Base-by-base conservation (phyloP, 768 basidiomycete genomes). In the Phaeolepiota aurea region DNA sequence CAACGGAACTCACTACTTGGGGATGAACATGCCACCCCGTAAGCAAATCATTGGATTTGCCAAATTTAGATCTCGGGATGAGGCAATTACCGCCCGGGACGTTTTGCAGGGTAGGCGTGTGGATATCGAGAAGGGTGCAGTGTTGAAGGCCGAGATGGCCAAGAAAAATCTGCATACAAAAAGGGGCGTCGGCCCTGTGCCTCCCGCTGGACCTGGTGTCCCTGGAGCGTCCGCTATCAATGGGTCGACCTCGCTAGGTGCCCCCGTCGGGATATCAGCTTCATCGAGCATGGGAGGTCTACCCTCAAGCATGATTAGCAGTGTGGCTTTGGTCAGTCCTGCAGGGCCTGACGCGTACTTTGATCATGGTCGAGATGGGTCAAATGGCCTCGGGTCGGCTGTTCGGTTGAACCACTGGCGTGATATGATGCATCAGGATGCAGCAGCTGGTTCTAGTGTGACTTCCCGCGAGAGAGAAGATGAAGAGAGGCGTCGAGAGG, bases 161-260 rank as follows among this genome's bases (percentile, higher is more conserved):
- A 98, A 98, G 78, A 99, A 99, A 76, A 98, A 99, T 55, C 62
- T 99, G 28, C 94, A 99, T 55, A 94, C 92, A 14, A 96, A 94
- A 66, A 71, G 89, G 28, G 87, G 87, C 2, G 81, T 90, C 16
- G 87, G 87, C n/a, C 77, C 78, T 3, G 67, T 78, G 13, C 77
- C 77, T 3, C 66, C 77, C 14, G 65, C 66, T 23, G 65, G 62
- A n/a, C 43, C 56, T 10, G 53, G 50, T 23, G 47, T 56, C 42
- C 61, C 61, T 34, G 43, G 30, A 36, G 41, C 32, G 42, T 41
- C 15, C 44, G 47, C 23, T 5, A 21, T 5, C n/a, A 19, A 19
- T 16, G n/a, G n/a, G 7, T 9, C 18, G 7, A 20, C 15, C 9
- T 16, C 9, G 11, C 18, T 44, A 45, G 53, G 36, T 56, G 58